phyloP scores from a whole-genome alignment of 1,284 basidiomycete species.

The Sphagnurus paluster region DNA sequence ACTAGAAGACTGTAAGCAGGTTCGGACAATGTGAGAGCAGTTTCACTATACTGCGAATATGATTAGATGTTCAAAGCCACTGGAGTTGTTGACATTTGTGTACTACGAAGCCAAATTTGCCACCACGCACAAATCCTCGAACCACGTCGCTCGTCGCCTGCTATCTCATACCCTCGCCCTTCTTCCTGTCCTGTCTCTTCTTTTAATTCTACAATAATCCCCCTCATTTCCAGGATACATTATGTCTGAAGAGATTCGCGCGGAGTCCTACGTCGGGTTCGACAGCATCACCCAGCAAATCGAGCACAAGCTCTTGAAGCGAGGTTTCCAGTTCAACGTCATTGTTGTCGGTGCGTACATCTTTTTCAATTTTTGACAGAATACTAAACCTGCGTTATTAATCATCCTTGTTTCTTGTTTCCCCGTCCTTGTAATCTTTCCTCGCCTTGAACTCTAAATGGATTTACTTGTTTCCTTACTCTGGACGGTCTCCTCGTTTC shows the following conservation, averaged over 20 bases:
- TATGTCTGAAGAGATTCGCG: slow-evolving; percentile 75
- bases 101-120: slow-evolving; percentile 18
- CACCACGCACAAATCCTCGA: slow-evolving; percentile 14
- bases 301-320: slow-evolving; percentile 98
- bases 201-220: slow-evolving; percentile 1
- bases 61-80: no score
- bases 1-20: no score
- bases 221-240: slow-evolving; percentile 2
- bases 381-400: slow-evolving; percentile 27
- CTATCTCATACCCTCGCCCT: background rate
- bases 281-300: slow-evolving; percentile 97
- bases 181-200: background rate
- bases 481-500: background rate
- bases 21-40: no score
- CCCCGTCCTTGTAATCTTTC: slow-evolving; percentile 1
- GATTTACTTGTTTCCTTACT: background rate
- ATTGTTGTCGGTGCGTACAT: slow-evolving; percentile 84
- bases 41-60: no score
- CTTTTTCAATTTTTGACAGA: slow-evolving; percentile 4
- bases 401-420: background rate
- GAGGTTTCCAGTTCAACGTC: slow-evolving; percentile 98
- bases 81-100: slow-evolving; percentile 18
- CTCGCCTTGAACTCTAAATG: background rate
- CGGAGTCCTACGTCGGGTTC: slow-evolving; percentile 90
- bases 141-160: slow-evolving; percentile 16